Percentiles rank a stretch among this genome's conserved stretches.
These are phyloP conservation scores for Leptoxyphium fumago DNA, from an alignment of 2,329 filamentous ascomycete genomes.

Conservation along the genomic window DNA sequence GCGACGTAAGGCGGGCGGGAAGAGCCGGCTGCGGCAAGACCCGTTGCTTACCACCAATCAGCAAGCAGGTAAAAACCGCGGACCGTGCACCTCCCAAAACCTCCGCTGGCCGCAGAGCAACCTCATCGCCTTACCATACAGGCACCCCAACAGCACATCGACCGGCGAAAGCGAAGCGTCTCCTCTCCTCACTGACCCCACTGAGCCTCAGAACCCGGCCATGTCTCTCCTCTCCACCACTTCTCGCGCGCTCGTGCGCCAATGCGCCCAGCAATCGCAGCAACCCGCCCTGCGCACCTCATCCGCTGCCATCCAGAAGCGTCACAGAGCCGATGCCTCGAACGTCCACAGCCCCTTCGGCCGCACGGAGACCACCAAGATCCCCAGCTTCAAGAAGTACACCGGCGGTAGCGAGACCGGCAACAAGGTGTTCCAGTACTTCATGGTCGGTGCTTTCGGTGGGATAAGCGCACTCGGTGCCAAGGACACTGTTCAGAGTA, in stretches of 20 bases:
- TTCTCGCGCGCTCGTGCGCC: conserved; percentile 31
- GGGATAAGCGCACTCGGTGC: conserved; percentile 82
- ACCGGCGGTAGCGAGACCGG: conserved; percentile 50
- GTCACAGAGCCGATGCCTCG: conserved; percentile 22
- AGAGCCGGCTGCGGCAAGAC: background rate
- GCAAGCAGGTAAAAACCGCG: background rate
- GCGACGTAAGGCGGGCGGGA: too few species aligned
- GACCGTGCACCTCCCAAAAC: background rate
- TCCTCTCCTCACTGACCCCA: too few species aligned
- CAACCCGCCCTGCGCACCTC: conserved; percentile 31
- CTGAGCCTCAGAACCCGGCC: conserved; percentile 1
- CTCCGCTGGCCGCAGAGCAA: background rate
- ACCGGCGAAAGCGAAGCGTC: too few species aligned
- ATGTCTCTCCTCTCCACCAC: conserved; percentile 36
- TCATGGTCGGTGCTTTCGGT: conserved; percentile 95
- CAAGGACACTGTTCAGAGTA: conserved; percentile 97
- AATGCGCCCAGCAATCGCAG: conserved; percentile 29
- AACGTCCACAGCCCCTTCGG: conserved; percentile 43
- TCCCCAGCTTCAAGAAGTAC: conserved; percentile 87
- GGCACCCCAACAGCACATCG: too few species aligned
- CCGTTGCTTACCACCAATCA: background rate
- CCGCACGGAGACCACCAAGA: conserved; percentile 45
- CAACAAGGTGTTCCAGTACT: conserved; percentile 90
- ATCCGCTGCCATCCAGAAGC: conserved; percentile 29
- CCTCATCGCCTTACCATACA: background rate